phyloP scores from a whole-genome alignment of 139 green algal genomes.

The Deuterostichococcus epilithicus region DNA sequence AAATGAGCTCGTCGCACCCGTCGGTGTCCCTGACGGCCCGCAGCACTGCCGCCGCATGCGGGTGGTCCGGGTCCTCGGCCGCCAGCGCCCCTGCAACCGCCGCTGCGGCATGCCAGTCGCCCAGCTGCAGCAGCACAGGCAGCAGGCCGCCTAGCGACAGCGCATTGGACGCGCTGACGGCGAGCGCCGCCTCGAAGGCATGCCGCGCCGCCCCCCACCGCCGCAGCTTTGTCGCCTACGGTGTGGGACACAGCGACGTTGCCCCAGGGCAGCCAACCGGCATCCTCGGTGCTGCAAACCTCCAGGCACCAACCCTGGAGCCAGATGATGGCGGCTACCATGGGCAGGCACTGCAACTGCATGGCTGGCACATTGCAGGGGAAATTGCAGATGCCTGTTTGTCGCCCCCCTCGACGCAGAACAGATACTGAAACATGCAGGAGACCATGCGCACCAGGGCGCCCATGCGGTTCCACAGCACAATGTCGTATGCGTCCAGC shows the following conservation, averaged over 20 bases:
- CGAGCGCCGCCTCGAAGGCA: conserved; percentile 14
- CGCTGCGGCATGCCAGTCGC: conserved; percentile 8
- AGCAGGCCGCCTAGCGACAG: conserved; percentile 2
- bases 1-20: too few relatives aligned
- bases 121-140: conserved; percentile 13
- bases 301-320: too few relatives aligned
- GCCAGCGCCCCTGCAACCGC: neutral
- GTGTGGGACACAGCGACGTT: neutral
- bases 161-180: neutral
- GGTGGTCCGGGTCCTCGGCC: neutral
- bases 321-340: too few relatives aligned
- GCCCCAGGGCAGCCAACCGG: too few relatives aligned
- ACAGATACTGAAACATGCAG: too few relatives aligned
- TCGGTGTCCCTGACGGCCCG: neutral
- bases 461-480: conserved; percentile 15
- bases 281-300: too few relatives aligned
- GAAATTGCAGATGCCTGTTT: too few relatives aligned
- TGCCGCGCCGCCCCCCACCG: neutral
- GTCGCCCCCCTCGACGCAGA: too few relatives aligned
- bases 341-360: too few relatives aligned
- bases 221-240: conserved; percentile 13
- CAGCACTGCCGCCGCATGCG: neutral
- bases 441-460: conserved; percentile 14
- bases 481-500: conserved; percentile 5
- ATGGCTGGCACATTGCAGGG: too few relatives aligned